Conservation (phyloP, 805 yeast species). For the Wickerhamomyces xylosicus region DNA sequence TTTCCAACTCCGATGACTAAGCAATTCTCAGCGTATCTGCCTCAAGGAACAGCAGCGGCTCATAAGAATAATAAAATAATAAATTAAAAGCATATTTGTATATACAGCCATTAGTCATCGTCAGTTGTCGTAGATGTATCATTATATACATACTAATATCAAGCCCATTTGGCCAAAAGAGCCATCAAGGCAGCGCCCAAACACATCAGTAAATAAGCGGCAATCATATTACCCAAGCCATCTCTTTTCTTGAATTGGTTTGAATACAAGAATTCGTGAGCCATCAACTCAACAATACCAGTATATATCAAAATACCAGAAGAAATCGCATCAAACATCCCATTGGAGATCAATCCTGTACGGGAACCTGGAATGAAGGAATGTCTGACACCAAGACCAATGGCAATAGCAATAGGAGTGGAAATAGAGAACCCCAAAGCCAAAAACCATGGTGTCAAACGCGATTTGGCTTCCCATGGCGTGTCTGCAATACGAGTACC, state of each 20-base stretch:
- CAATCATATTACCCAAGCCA: constrained; percentile 39
- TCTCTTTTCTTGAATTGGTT: constrained; percentile 49
- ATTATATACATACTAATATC: no score
- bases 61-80: no score
- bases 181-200: constrained; percentile 74
- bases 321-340: constrained; percentile 66
- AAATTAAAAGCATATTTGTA: no score
- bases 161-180: constrained; percentile 66
- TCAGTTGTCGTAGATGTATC: no score
- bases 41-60: no score
- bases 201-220: constrained; percentile 44
- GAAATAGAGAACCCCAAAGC: constrained; percentile 41
- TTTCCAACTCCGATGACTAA: no score
- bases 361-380: constrained; percentile 50
- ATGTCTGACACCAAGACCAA: constrained; percentile 67
- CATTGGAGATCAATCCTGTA: constrained; percentile 53
- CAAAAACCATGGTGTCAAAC: constrained; percentile 46
- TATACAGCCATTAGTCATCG: no score
- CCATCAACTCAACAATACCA: constrained; percentile 71
- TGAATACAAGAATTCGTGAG: constrained; percentile 59
- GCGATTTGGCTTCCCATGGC: constrained; percentile 22
- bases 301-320: constrained; percentile 73
- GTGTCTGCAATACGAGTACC: constrained; percentile 66
- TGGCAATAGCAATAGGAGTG: constrained; percentile 68
- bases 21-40: no score